These are phyloP conservation scores for Gossypium davidsonii DNA, from an alignment of 441 rosid genomes.

Conservation along the genomic window DNA sequence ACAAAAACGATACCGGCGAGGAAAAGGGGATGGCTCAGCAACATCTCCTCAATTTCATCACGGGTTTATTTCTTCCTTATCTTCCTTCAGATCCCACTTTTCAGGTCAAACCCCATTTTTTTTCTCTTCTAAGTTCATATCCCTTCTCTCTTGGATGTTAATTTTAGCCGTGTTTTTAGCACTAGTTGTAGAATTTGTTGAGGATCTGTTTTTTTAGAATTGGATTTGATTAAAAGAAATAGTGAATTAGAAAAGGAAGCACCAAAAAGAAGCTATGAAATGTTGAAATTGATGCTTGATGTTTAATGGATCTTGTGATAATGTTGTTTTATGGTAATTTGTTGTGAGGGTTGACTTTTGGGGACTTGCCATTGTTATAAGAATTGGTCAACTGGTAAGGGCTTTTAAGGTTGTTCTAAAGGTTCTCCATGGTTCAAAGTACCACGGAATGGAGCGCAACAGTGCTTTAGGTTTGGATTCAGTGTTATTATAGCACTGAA, in stretches of 20 bases:
- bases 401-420: not conserved
- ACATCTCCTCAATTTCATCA: constrained; percentile 49
- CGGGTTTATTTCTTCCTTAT: constrained; percentile 70
- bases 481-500: constrained; percentile 32
- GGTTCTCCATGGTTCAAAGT: constrained; percentile 16
- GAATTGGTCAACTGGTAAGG: not conserved
- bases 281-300: not conserved
- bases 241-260: not conserved
- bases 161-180: not conserved
- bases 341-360: constrained; percentile 11
- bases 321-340: not conserved
- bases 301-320: not conserved
- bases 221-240: not conserved
- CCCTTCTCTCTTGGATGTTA: not conserved
- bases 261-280: not conserved
- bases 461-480: constrained; percentile 19
- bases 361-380: not conserved
- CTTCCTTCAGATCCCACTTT: constrained; percentile 87
- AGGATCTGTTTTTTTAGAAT: constrained; percentile 6
- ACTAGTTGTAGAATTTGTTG: not conserved
- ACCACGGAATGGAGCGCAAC: constrained; percentile 4
- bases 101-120: constrained; percentile 42
- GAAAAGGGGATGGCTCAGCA: constrained; percentile 49
- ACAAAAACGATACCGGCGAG: constrained; percentile 16
- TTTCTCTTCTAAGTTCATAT: not conserved